phyloP scores from a whole-genome alignment of 139 green algal species.

The Chlorella sp. region DNA sequence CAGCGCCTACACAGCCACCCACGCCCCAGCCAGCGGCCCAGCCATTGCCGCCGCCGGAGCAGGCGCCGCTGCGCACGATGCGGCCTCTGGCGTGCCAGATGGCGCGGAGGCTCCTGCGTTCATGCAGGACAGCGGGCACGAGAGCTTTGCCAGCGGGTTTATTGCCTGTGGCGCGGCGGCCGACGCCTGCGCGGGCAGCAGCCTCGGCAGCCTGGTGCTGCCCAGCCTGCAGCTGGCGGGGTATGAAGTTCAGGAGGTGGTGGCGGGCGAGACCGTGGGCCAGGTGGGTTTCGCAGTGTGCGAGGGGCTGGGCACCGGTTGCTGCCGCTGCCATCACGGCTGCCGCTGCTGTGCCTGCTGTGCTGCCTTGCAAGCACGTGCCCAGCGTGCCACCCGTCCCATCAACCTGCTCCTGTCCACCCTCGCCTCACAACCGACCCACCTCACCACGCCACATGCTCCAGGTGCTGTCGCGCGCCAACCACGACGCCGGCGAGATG shows the following conservation, averaged over 20 bases:
- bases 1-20: background rate
- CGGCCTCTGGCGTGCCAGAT: background rate
- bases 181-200: background rate
- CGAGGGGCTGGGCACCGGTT: too few species aligned
- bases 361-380: background rate
- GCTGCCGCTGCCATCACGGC: background rate
- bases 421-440: background rate
- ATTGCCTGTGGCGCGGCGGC: background rate
- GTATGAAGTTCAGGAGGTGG: background rate
- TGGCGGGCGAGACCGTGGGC: constrained; percentile 13
- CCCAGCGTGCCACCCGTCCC: background rate
- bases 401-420: background rate
- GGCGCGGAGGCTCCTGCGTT: background rate
- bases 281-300: background rate
- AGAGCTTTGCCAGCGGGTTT: background rate
- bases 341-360: background rate
- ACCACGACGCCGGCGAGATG: constrained; percentile 36
- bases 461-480: constrained; percentile 40
- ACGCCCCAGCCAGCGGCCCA: background rate
- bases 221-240: background rate
- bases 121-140: too few species aligned
- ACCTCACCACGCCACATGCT: background rate
- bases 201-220: background rate
- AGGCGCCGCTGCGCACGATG: background rate
- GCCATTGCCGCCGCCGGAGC: background rate